Evolutionary conservation across 2,329 filamentous ascomycete genomes (phyloP).

Genomic region (Clarireedia sp.): DNA sequence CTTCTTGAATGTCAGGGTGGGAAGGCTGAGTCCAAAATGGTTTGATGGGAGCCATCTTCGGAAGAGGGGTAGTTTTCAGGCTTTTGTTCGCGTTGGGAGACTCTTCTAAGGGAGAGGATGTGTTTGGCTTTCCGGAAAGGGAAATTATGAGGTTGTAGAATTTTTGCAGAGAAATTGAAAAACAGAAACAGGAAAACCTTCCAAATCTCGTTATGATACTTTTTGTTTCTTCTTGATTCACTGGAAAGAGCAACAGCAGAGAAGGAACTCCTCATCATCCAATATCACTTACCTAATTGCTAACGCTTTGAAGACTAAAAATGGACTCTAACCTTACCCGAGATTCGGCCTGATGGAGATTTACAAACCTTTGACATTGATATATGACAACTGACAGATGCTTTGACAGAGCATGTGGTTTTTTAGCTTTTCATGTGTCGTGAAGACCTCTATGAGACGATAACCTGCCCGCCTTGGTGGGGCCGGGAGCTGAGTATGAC

Average conservation of each 20-base stretch:
- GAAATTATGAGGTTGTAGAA: background rate
- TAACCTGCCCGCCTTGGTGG: no score
- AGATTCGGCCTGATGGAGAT: background rate
- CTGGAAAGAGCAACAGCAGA: background rate
- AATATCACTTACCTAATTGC: background rate
- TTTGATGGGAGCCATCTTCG: constrained; percentile 44
- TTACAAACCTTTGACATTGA: background rate
- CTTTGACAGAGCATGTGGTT: no score
- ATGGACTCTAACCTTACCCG: background rate
- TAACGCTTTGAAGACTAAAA: background rate
- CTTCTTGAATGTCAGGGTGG: constrained; percentile 49
- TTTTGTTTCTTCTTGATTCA: no score
- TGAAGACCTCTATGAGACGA: no score
- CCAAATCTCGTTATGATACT: no score
- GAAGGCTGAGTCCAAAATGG: constrained; percentile 55
- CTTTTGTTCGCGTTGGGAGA: no score
- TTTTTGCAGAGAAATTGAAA: no score
- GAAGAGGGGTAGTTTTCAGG: background rate
- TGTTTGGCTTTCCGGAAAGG: background rate
- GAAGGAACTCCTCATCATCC: background rate
- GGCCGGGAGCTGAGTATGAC: no score
- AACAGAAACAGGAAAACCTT: no score
- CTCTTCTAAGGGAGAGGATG: background rate
- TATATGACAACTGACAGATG: background rate
- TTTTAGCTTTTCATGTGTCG: no score